Conservation (phyloP, 2,329 filamentous ascomycete genomes). For the Aspergillus texensis region DNA sequence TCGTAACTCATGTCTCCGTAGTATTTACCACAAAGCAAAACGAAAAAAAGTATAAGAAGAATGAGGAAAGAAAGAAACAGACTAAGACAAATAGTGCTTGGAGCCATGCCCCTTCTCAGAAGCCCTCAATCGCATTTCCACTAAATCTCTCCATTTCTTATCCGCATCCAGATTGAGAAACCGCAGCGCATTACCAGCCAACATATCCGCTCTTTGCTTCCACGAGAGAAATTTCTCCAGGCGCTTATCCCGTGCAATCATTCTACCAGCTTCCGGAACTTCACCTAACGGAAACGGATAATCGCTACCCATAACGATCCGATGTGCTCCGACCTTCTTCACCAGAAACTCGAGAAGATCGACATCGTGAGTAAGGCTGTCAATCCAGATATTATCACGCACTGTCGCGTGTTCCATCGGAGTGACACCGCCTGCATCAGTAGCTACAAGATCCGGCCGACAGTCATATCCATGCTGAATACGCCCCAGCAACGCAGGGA, state of each 20-base stretch:
- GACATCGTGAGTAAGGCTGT: slow-evolving; percentile 21
- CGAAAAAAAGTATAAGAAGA: background rate
- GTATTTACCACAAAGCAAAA: background rate
- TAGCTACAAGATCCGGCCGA: slow-evolving; percentile 16
- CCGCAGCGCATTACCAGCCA: slow-evolving; percentile 24
- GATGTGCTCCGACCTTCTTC: slow-evolving; percentile 22
- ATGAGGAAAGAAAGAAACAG: background rate
- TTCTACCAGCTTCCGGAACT: slow-evolving; percentile 22
- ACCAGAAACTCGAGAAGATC: slow-evolving; percentile 22
- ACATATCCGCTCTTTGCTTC: slow-evolving; percentile 18
- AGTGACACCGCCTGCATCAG: slow-evolving; percentile 10
- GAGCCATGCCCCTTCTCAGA: slow-evolving; percentile 4
- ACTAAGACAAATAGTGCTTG: background rate
- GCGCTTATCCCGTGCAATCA: slow-evolving; percentile 18
- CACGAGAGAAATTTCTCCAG: slow-evolving; percentile 16
- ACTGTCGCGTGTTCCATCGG: slow-evolving; percentile 14
- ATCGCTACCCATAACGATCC: slow-evolving; percentile 25
- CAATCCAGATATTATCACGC: slow-evolving; percentile 17
- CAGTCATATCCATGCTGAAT: slow-evolving; percentile 24
- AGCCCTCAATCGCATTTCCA: slow-evolving; percentile 8
- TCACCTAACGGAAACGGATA: slow-evolving; percentile 26
- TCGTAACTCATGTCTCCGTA: background rate
- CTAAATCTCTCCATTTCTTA: slow-evolving; percentile 2
- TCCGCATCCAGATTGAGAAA: slow-evolving; percentile 18
- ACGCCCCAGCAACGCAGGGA: slow-evolving; percentile 19